phyloP scores from a whole-genome alignment of 169 alveolate genomes.

The Plasmodium gaboni region DNA sequence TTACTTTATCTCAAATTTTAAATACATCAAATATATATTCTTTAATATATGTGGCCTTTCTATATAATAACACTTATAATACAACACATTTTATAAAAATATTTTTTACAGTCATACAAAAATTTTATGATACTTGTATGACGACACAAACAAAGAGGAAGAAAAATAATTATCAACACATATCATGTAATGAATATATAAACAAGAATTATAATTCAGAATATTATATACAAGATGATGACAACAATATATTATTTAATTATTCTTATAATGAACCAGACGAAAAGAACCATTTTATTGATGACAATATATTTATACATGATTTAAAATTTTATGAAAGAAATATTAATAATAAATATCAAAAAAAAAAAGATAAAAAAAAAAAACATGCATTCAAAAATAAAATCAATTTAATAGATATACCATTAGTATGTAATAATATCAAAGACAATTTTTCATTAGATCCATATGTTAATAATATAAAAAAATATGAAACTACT shows the following conservation, averaged over 20 bases:
- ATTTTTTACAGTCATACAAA: neutral
- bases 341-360: slow-evolving; percentile 46
- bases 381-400: slow-evolving; percentile 20
- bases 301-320: slow-evolving; percentile 13
- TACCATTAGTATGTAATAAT: slow-evolving; percentile 26
- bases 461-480: too few relatives aligned
- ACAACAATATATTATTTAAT: neutral
- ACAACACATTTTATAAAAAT: neutral
- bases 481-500: too few relatives aligned
- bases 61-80: slow-evolving; percentile 10
- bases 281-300: neutral
- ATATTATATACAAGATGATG: neutral
- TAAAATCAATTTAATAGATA: slow-evolving; percentile 9
- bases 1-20: neutral
- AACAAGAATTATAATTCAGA: neutral
- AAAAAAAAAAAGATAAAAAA: slow-evolving; percentile 34
- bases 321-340: slow-evolving; percentile 52
- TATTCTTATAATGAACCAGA: neutral
- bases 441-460: slow-evolving; percentile 10
- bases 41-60: neutral
- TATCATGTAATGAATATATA: neutral
- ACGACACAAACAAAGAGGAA: neutral
- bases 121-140: neutral
- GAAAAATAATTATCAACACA: neutral
- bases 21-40: neutral